Evolutionary conservation across 495 filamentous ascomycete species (phyloP), one percentile per base, ranked within the genome.

Genomic region (Neurospora tetrasperma): DNA sequence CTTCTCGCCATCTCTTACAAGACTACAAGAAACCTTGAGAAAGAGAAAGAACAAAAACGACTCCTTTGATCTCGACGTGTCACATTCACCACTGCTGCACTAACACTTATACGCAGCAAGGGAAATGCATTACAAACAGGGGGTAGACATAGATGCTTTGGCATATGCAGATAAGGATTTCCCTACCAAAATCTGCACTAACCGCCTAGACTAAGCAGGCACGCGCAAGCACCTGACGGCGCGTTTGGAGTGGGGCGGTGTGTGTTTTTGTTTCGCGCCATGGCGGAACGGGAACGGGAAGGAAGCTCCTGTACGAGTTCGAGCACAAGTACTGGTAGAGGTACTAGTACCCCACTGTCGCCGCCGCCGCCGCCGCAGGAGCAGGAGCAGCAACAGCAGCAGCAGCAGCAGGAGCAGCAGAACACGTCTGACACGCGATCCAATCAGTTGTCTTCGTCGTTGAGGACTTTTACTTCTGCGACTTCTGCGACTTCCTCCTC

Each of bases 161-260:
- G 5, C 54, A 66, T 66, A 66, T 35, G 27, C 54, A 18, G 2
- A 8, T 66, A 66, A 18, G 54, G 8, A 14, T 35, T 16, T 27
- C 14, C 14, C 54, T 35, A 7, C 27, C 54, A 18, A 35, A 35
- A 38, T 27, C 54, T 35, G 27, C 54, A 38, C 54, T 66, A 66
- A 18, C 14, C 54, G 0, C 54, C 3, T 66, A 66, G 54, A 4
- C 1, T 0, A 9, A 4, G 5, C 27, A 3, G 54, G 27, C 12
- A 62, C 54, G 54, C 54, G 54, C 54, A 66, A 70, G 41, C 76
- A 79, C 74, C 76, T 79, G 77, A 79, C 74, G 72, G 41, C 78
- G 78, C 78, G 76, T 77, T 66, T 38, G 20, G 41, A 42, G 18
- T 59, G 54, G 54, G 54, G 54, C 35, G 4, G 11, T 31, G 12